Percentiles rank a stretch among this genome's conserved stretches.
These are phyloP conservation scores for Neurospora africana DNA, from an alignment of 495 filamentous ascomycete genomes.

Conservation along the genomic window DNA sequence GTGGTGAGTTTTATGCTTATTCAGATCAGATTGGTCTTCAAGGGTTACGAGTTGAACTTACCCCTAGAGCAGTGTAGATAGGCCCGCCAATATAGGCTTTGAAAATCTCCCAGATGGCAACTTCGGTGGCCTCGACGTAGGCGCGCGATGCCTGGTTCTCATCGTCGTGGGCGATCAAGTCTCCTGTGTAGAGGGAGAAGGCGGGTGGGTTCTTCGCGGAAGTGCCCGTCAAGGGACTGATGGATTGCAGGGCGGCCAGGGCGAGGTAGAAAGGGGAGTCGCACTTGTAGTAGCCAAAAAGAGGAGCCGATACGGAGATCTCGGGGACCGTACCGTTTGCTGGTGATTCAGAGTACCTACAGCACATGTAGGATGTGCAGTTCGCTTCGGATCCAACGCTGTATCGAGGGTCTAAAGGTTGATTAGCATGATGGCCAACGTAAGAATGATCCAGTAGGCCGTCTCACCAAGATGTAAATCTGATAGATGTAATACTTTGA, in stretches of 20 bases:
- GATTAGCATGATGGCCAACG: neutral
- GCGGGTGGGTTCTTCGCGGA: constrained; percentile 30
- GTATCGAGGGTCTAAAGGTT: constrained; percentile 42
- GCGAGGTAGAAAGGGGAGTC: constrained; percentile 51
- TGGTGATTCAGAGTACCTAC: constrained; percentile 31
- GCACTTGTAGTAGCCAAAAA: constrained; percentile 45
- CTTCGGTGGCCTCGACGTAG: constrained; percentile 42
- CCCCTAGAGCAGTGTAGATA: constrained; percentile 37
- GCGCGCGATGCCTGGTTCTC: constrained; percentile 34
- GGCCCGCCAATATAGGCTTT: constrained; percentile 46
- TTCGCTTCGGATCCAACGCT: constrained; percentile 45
- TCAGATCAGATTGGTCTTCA: too few relatives aligned
- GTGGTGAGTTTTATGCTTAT: neutral
- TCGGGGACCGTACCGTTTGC: constrained; percentile 8
- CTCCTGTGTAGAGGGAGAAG: constrained; percentile 46
- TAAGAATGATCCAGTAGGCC: neutral
- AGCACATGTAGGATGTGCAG: constrained; percentile 44
- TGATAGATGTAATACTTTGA: constrained; percentile 51
- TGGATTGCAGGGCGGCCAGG: constrained; percentile 45
- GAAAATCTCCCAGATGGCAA: constrained; percentile 41
- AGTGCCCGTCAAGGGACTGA: constrained; percentile 48
- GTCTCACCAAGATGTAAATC: constrained; percentile 42
- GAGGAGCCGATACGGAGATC: constrained; percentile 36
- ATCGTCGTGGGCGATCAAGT: constrained; percentile 44
- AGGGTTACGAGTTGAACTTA: neutral